Evolutionary conservation across 495 filamentous ascomycete species (phyloP).

Genomic region (Hypoxylon rickii): DNA sequence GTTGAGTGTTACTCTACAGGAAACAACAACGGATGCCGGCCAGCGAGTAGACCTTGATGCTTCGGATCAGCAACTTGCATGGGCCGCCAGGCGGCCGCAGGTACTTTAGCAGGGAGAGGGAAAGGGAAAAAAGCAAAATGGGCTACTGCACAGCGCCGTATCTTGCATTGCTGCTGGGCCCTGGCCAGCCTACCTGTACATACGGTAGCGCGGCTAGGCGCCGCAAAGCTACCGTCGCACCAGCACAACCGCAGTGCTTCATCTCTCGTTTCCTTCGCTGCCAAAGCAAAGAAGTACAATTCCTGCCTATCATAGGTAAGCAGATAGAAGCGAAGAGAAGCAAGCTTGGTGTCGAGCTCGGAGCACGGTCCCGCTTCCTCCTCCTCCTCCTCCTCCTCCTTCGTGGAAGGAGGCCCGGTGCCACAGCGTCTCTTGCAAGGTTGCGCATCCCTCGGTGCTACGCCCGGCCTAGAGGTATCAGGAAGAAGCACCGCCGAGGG

Average conservation of each 20-base stretch:
- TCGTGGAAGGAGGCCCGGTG: no score
- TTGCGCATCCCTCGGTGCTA: slow-evolving; percentile 2
- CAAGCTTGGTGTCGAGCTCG: background rate
- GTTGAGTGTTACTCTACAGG: slow-evolving; percentile 4
- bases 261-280: no score
- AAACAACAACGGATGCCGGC: slow-evolving; percentile 22
- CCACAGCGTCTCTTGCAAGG: slow-evolving; percentile 8
- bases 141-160: slow-evolving; percentile 17
- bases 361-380: slow-evolving; percentile 19
- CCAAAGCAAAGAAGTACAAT: no score
- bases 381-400: no score
- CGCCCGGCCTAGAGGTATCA: background rate
- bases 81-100: slow-evolving; percentile 8
- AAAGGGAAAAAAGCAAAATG: no score
- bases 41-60: no score
- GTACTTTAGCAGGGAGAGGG: no score
- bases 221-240: background rate
- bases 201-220: slow-evolving; percentile 25
- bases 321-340: background rate
- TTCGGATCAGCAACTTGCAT: no score
- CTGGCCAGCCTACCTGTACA: background rate
- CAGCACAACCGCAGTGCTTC: no score
- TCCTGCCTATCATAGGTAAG: slow-evolving; percentile 8
- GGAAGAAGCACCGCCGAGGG: background rate
- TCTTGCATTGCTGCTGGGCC: slow-evolving; percentile 11